Conservation (phyloP, 768 basidiomycete genomes). For the Kwoniella bestiolae region DNA sequence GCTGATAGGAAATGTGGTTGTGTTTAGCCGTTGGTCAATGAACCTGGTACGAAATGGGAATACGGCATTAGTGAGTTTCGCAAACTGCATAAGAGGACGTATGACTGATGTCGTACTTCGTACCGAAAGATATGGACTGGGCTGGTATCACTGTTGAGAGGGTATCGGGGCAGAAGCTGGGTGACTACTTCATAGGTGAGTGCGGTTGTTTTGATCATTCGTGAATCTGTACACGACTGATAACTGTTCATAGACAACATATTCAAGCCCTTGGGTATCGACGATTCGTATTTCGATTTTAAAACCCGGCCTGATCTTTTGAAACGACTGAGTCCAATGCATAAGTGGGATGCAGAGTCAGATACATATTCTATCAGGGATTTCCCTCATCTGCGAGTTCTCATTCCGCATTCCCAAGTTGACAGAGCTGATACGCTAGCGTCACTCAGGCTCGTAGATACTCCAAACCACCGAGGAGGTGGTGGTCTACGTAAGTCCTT, state of each 20-base stretch:
- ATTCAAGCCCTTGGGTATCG: slow-evolving; percentile 24
- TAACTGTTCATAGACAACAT: slow-evolving; percentile 11
- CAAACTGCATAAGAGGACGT: neutral
- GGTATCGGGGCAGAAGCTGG: slow-evolving; percentile 17
- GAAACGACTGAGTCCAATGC: slow-evolving; percentile 16
- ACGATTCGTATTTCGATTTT: slow-evolving; percentile 19
- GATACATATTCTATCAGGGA: slow-evolving; percentile 1
- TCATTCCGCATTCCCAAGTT: neutral
- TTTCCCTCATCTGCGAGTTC: slow-evolving; percentile 13
- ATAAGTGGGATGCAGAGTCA: slow-evolving; percentile 19
- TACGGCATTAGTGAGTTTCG: slow-evolving; percentile 21
- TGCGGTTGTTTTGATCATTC: neutral
- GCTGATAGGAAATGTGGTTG: neutral
- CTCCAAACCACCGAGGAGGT: slow-evolving; percentile 17
- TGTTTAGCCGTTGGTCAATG: slow-evolving; percentile 25
- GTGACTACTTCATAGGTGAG: slow-evolving; percentile 22
- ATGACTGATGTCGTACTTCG: neutral
- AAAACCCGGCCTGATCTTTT: slow-evolving; percentile 18
- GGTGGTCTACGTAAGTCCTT: slow-evolving; percentile 20
- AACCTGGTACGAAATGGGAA: slow-evolving; percentile 27
- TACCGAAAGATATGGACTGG: slow-evolving; percentile 25
- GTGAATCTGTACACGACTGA: neutral
- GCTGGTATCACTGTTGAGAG: slow-evolving; percentile 18
- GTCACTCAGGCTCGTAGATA: slow-evolving; percentile 2
- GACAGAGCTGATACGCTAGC: too few species aligned